These are phyloP conservation scores for Xeromyces bisporus DNA, from an alignment of 495 filamentous ascomycete species.

Conservation along the genomic window DNA sequence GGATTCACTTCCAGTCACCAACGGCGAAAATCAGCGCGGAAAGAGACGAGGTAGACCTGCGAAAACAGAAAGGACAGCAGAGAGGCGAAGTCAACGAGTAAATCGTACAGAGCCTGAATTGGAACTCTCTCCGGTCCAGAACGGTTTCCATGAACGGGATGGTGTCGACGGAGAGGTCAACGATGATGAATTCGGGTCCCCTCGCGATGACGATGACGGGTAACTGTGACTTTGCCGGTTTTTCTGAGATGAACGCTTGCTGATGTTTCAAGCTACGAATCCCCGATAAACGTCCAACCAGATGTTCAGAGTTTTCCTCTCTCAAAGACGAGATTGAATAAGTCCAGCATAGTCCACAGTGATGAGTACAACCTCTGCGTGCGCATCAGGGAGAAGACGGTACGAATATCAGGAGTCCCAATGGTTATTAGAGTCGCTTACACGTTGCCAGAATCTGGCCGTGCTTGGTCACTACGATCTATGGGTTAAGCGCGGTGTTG, in stretches of 20 bases:
- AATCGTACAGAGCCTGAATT: conserved; percentile 1
- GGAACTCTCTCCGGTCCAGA: conserved; percentile 4
- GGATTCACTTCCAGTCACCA: too few relatives aligned
- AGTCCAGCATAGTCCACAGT: conserved; percentile 23
- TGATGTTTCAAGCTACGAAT: conserved; percentile 17
- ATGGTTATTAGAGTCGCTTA: neutral
- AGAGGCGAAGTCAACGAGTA: neutral
- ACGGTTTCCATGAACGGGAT: conserved; percentile 7
- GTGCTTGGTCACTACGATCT: conserved; percentile 61
- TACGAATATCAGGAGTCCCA: conserved; percentile 5
- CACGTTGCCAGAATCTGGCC: conserved; percentile 36
- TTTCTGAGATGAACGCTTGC: conserved; percentile 1
- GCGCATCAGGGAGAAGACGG: conserved; percentile 27
- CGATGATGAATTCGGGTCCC: conserved; percentile 12
- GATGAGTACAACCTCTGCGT: conserved; percentile 25
- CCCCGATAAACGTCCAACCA: conserved; percentile 15
- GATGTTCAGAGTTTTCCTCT: conserved; percentile 26
- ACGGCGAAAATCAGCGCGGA: conserved; percentile 5
- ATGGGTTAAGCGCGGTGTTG: conserved; percentile 43
- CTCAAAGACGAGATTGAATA: conserved; percentile 24
- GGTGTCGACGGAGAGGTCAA: conserved; percentile 7
- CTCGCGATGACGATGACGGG: conserved; percentile 16
- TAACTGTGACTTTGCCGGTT: neutral
- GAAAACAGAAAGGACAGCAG: conserved; percentile 1
- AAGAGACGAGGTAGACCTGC: conserved; percentile 7